phyloP scores from a whole-genome alignment of 2,329 filamentous ascomycete genomes.

The Endoconidiophora polonica region DNA sequence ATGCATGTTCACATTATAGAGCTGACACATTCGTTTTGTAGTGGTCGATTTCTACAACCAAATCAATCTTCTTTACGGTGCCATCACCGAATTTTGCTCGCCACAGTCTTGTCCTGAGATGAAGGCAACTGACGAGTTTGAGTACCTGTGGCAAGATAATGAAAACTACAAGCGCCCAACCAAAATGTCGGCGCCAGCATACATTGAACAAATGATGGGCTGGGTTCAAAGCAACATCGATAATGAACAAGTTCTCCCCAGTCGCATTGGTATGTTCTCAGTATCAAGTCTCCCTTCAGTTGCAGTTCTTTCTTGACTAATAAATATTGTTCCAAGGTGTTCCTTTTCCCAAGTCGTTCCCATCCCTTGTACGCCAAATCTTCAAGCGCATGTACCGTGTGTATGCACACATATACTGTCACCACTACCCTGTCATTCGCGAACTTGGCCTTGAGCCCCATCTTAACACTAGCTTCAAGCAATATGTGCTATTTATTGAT shows the following conservation, averaged over 20 bases:
- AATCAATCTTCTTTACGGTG: conserved; percentile 95
- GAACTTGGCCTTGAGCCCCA: conserved; percentile 92
- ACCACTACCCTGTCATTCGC: conserved; percentile 93
- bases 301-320: conserved; percentile 11
- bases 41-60: conserved; percentile 99
- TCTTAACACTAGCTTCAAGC: conserved; percentile 98
- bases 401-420: conserved; percentile 98
- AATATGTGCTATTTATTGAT: conserved; percentile 96
- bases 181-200: conserved; percentile 93
- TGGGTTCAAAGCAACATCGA: conserved; percentile 95
- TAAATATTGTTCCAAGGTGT: conserved; percentile 40
- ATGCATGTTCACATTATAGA: not conserved
- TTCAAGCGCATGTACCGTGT: conserved; percentile 99
- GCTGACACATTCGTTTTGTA: conserved; percentile 24
- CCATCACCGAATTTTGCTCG: conserved; percentile 98
- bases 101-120: conserved; percentile 95
- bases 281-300: not conserved
- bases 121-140: conserved; percentile 99
- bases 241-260: conserved; percentile 90
- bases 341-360: conserved; percentile 86
- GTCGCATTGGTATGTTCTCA: conserved; percentile 52
- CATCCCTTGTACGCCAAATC: conserved; percentile 75
- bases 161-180: conserved; percentile 90
- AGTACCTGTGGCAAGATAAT: conserved; percentile 96
- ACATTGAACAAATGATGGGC: conserved; percentile 93